Conservation (phyloP, 2,329 filamentous ascomycete species). For the Verticillium nubilum region DNA sequence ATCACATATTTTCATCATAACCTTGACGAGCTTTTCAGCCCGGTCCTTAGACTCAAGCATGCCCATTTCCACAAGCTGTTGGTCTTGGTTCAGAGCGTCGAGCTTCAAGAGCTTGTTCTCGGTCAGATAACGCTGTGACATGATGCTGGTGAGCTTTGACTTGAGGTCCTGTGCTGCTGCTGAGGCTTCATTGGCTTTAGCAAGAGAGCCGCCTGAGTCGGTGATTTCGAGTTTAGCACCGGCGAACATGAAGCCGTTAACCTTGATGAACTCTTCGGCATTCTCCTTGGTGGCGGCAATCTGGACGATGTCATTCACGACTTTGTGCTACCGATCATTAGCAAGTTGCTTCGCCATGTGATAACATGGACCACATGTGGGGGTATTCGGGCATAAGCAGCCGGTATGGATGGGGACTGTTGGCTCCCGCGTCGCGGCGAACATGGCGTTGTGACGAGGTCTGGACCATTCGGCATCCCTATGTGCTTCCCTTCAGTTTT, state of each 20-base stretch:
- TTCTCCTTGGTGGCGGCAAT: conserved; percentile 62
- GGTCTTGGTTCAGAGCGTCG: conserved; percentile 69
- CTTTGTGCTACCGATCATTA: conserved; percentile 67
- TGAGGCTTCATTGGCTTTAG: conserved; percentile 41
- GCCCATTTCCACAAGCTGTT: conserved; percentile 65
- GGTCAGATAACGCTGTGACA: conserved; percentile 68
- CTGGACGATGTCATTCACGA: conserved; percentile 64
- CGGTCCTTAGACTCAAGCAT: conserved; percentile 68
- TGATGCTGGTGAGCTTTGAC: conserved; percentile 62
- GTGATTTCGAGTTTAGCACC: conserved; percentile 54
- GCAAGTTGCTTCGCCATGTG: conserved; percentile 42
- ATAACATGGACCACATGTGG: neutral
- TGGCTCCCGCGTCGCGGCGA: conserved; percentile 26
- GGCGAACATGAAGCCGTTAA: conserved; percentile 66
- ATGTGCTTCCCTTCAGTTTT: conserved; percentile 16
- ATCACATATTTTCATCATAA: conserved; percentile 82
- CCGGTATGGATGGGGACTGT: conserved; percentile 24
- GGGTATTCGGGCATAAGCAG: conserved; percentile 22
- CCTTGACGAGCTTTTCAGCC: conserved; percentile 84
- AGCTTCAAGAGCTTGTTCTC: conserved; percentile 74
- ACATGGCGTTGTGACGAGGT: conserved; percentile 21
- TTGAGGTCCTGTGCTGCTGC: conserved; percentile 56
- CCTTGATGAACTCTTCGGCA: conserved; percentile 56
- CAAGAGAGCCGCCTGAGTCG: conserved; percentile 35
- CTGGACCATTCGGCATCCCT: conserved; percentile 27